Base-by-base conservation (phyloP, 2,329 filamentous ascomycete species). In the Lachnellula suecica region DNA sequence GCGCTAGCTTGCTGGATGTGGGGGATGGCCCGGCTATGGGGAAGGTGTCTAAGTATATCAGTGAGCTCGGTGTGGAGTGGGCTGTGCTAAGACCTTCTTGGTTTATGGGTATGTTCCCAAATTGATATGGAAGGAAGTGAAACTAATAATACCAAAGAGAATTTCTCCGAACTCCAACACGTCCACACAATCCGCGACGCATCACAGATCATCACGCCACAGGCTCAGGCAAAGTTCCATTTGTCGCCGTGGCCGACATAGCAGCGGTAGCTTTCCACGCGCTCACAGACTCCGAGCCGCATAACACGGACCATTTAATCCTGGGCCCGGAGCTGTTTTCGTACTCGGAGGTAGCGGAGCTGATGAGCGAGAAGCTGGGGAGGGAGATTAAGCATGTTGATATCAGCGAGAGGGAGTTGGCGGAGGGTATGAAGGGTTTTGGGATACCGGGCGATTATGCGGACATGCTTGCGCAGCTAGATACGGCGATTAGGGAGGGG, bases 221-320 rank as follows among this genome's bases (percentile, higher is more conserved):
- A 1, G 71, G 68, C 2, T 54, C 70, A 7, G 77, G 76, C 20
- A 71, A 68, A 54, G 66, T 78, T n/a, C 74, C 75, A 0, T 78
- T 74, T 62, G 66, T 80, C 4, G 71, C 71, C 13, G 70, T 71
- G 5, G 63, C 71, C 24, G 77, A 79, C 50, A 76, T 80, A 46
- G 75, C 76, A 0, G 70, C 69, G 4, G 71, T 76, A 5, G 75
- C 72, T 1, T 69, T 70, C 51, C 59, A 66, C 38, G 68, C 71
- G 1, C 63, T 79, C 38, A 73, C 69, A 7, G 67, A 70, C 17
- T 50, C 65, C 23, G 62, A 70, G 10, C 55, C 72, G 4, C 71
- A 72, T 13, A 75, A 78, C 52, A 70, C 64, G 0, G 73, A 78
- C 27, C 61, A 71, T 49, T 38, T 64, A 4, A 52, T 72, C 20